Evolutionary conservation across 208 protist genomes (phyloP), one percentile per base, ranked within the genome.

Genomic region (Acanthamoeba sp.): DNA sequence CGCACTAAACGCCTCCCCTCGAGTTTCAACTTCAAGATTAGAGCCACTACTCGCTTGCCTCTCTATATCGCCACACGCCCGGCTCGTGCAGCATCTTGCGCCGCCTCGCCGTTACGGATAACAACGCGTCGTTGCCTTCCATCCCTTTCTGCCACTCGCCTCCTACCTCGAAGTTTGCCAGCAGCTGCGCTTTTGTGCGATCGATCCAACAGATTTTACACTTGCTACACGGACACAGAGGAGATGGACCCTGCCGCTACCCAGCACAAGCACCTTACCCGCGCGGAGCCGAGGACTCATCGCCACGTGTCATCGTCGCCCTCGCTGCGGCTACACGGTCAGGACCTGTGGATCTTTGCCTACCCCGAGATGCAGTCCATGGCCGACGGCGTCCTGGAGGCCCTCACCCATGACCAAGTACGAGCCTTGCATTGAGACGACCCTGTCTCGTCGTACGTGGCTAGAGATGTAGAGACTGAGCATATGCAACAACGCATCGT

Each of bases 331-430:
- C 36, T 48, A 14, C 71, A 48, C 36, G 71, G 71, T 4, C 71
- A 80, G 36, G 71, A 80, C 71, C 38, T 80, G 34, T 80, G 71
- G 71, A 38, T 80, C 71, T 80, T 80, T 48, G 71, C 71, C 71
- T 80, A 80, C 22, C 71, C 71, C 18, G 71, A 80, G 71, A 80
- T 80, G 71, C 71, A 80, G 71, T 6, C n/a, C 36, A 48, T 80
- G 71, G 71, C 71, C 71, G 71, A 80, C 36, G 71, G 71, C 36
- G 71, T 80, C 16, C 71, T 42, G 10, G 20, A 80, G 22, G 36
- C 59, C 59, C 29, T 69, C n/a, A 9, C 7, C 22, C 59, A 34
- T n/a, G 59, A 10, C 9, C n/a, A n/a, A 0, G 59, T 69, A 69
- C 52, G 52, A n/a, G n/a, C n/a, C n/a, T n/a, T n/a, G n/a, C n/a